Percentiles rank a stretch among this genome's conserved stretches.
Evolutionary conservation across 805 yeast genomes (phyloP).

Genomic region (Pichia cabralensis): DNA sequence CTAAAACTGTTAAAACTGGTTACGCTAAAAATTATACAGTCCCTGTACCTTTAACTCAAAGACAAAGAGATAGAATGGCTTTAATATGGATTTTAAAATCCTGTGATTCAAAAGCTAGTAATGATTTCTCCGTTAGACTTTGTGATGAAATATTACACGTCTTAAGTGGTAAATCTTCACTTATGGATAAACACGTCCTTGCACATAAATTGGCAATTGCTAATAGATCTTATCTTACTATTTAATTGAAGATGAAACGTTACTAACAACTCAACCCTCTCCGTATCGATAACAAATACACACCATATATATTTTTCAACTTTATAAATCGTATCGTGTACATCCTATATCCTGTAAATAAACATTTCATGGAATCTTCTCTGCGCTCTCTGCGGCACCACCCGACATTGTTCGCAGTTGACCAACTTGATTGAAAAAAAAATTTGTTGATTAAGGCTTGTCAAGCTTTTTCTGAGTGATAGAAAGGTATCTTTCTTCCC

Average conservation of each 20-base stretch:
- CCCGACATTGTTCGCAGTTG: too few relatives aligned
- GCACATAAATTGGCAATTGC: slow-evolving; percentile 83
- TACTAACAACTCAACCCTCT: background rate
- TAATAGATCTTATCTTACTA: slow-evolving; percentile 57
- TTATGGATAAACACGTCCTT: slow-evolving; percentile 72
- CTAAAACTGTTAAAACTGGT: slow-evolving; percentile 71
- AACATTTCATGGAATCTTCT: too few relatives aligned
- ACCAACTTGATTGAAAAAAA: too few relatives aligned
- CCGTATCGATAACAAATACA: slow-evolving; percentile 3
- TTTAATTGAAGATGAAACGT: too few relatives aligned
- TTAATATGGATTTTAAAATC: slow-evolving; percentile 88
- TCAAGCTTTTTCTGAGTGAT: too few relatives aligned
- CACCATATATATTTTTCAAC: background rate
- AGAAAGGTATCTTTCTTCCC: too few relatives aligned
- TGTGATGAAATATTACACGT: slow-evolving; percentile 84
- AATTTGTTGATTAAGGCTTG: too few relatives aligned
- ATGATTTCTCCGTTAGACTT: slow-evolving; percentile 76
- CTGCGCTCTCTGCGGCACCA: too few relatives aligned
- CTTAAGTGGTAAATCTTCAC: slow-evolving; percentile 66
- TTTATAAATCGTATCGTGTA: background rate
- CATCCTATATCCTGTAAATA: too few relatives aligned
- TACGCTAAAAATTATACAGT: slow-evolving; percentile 74
- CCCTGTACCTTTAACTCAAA: slow-evolving; percentile 73
- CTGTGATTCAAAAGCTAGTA: slow-evolving; percentile 65
- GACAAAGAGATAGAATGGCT: slow-evolving; percentile 81